Percentiles rank a stretch among this genome's conserved stretches.
phyloP scores from a whole-genome alignment of 1,284 basidiomycete species.

The Puccinia polysora region DNA sequence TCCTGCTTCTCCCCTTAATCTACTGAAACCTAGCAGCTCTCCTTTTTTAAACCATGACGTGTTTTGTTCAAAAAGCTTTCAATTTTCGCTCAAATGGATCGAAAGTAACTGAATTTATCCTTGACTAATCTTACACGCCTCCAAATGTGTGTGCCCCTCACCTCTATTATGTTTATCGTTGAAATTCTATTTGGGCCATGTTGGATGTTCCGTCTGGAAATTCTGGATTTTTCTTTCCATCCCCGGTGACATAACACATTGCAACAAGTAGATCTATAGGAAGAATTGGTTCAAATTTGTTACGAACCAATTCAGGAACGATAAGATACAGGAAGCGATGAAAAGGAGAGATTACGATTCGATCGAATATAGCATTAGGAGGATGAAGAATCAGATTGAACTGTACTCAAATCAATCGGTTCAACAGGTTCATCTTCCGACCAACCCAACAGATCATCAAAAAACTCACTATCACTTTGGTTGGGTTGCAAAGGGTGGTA shows the following conservation, averaged over 20 bases:
- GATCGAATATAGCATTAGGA: conserved; percentile 3
- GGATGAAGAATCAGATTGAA: conserved; percentile 17
- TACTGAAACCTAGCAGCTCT: too few relatives aligned
- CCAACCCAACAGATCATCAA: background rate
- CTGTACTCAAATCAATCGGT: conserved; percentile 13
- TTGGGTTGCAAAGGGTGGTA: conserved; percentile 25
- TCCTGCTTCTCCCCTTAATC: background rate
- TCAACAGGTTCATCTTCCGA: conserved; percentile 16
- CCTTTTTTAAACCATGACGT: too few relatives aligned
- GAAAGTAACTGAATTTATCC: background rate
- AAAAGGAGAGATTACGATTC: conserved; percentile 3
- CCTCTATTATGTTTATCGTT: background rate
- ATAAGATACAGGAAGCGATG: background rate
- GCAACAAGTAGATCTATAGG: background rate
- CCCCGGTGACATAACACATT: too few relatives aligned
- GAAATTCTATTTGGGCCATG: too few relatives aligned
- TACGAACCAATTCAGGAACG: conserved; percentile 11
- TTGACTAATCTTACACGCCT: background rate
- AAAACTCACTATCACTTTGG: background rate
- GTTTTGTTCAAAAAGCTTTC: too few relatives aligned
- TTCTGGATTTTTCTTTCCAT: too few relatives aligned
- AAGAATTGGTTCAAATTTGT: conserved; percentile 27
- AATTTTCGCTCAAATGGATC: background rate
- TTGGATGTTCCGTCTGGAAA: too few relatives aligned
- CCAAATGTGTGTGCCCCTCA: background rate